A percentile compares a stretch with the other conserved stretches of the same genome.
These are phyloP conservation scores for Nicotiana sylvestris DNA, from an alignment of 257 asterid genomes.

Conservation along the genomic window DNA sequence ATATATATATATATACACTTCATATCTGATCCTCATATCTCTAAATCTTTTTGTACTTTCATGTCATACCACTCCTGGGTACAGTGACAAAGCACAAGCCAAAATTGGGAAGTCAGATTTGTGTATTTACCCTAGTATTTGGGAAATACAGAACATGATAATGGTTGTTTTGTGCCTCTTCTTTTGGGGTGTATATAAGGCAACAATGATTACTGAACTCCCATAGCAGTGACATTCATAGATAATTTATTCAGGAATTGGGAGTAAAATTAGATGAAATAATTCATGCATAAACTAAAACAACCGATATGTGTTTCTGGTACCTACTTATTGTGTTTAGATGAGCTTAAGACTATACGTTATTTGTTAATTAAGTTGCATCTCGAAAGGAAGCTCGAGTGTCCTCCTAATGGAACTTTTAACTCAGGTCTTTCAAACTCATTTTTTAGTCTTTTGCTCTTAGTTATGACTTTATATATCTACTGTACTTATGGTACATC, in stretches of 20 bases:
- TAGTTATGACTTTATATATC: not conserved
- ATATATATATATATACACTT: too few relatives aligned
- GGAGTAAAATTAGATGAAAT: not conserved
- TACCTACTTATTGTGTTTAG: not conserved
- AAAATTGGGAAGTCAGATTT: not conserved
- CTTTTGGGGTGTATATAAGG: not conserved
- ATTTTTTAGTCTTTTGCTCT: not conserved
- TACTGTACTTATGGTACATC: constrained; percentile 2
- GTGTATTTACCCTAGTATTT: not conserved
- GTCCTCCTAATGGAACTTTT: not conserved
- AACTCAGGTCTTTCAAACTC: not conserved
- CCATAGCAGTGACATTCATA: not conserved
- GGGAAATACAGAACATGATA: not conserved
- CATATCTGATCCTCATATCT: not conserved
- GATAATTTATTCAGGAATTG: not conserved
- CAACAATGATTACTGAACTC: not conserved
- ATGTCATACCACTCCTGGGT: not conserved
- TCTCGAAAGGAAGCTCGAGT: not conserved
- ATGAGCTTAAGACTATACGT: not conserved
- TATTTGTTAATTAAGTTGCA: not conserved
- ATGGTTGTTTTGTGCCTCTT: not conserved
- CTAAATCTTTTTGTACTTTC: not conserved
- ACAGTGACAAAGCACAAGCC: not conserved
- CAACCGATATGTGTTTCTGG: not conserved
- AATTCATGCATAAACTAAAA: not conserved